Evolutionary conservation across 768 basidiomycete genomes (phyloP), one percentile per base, ranked within the genome.

Genomic region (Leccinum imitatum): DNA sequence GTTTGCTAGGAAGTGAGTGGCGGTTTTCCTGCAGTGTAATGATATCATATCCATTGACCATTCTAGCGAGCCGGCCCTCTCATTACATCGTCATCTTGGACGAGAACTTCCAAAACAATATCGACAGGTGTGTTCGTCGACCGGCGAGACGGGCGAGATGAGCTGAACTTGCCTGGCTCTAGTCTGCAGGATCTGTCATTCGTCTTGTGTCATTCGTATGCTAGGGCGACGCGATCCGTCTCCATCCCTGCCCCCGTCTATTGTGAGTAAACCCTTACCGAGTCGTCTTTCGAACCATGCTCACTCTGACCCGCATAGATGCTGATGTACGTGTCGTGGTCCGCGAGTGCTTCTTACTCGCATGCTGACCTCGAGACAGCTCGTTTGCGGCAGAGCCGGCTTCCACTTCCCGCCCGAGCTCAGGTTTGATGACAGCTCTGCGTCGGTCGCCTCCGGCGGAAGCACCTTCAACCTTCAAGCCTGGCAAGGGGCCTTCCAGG

Each of bases 201-300:
- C 60, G 68, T 71, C 3, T 70, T 86, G 1, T 87, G 85, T 54
- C 80, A 86, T 53, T 67, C 77, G 0, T 85, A 84, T 51, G 82
- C 81, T 1, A 76, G 83, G 11, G 78, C 83, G 3, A 86, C 84
- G 1, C 76, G 83, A 4, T 79, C 82, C 0, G 84, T 86, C 0
- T 84, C 82, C 0, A 83, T 85, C 11, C 85, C 84, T 0, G 82
- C 85, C 0, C 85, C 85, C 0, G 83, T 87, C 0, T 86, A 86
- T 59, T 86, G 83, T 85, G 63, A 69, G 82, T 73, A 31, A 23
- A 23, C 9, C 8, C 14, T 10, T 57, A 19, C 1, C 30, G 14
- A 2, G 1, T 21, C 17, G 3, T 53, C 37, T 50, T 25, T 50
- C 11, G 17, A 23, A 15, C 37, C n/a, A 17, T 53, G 27, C 53